Evolutionary conservation across 768 basidiomycete species (phyloP).

Genomic region (Hygrophorus pudorinus): DNA sequence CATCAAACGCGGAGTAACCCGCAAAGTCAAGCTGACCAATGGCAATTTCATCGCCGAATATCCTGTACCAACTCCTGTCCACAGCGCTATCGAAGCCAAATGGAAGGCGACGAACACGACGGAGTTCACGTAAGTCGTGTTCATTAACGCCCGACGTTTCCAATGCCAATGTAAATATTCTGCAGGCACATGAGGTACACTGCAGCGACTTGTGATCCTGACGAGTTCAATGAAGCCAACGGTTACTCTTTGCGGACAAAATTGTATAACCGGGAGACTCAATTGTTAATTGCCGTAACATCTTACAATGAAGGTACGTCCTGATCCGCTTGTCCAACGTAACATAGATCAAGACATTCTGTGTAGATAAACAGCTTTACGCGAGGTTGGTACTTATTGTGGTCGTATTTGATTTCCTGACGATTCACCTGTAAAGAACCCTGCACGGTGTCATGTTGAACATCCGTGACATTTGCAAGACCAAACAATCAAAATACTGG

Average conservation of each 20-base stretch:
- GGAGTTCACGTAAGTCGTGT: conserved; percentile 73
- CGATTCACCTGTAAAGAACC: not conserved
- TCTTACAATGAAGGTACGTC: conserved; percentile 92
- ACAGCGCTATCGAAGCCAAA: conserved; percentile 72
- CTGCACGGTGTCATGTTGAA: conserved; percentile 95
- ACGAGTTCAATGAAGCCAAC: conserved; percentile 69
- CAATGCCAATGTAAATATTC: not conserved
- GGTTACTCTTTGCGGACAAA: conserved; percentile 84
- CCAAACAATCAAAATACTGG: conserved; percentile 92
- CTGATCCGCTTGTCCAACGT: conserved; percentile 54
- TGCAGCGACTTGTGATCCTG: conserved; percentile 85
- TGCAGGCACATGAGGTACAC: conserved; percentile 86
- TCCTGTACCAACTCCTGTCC: conserved; percentile 75
- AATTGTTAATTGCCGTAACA: conserved; percentile 89
- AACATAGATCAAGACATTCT: too few species aligned
- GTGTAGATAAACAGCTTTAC: too few species aligned
- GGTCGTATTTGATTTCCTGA: too few species aligned
- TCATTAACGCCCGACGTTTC: not conserved
- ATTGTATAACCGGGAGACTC: conserved; percentile 82
- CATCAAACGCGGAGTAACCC: conserved; percentile 86
- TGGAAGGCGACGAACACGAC: conserved; percentile 61
- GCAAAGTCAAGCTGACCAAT: conserved; percentile 86
- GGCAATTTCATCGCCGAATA: conserved; percentile 93
- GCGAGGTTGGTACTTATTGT: too few species aligned
- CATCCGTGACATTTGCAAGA: conserved; percentile 95